phyloP scores from a whole-genome alignment of 768 basidiomycete genomes.

The Boletus vermiculosoides region DNA sequence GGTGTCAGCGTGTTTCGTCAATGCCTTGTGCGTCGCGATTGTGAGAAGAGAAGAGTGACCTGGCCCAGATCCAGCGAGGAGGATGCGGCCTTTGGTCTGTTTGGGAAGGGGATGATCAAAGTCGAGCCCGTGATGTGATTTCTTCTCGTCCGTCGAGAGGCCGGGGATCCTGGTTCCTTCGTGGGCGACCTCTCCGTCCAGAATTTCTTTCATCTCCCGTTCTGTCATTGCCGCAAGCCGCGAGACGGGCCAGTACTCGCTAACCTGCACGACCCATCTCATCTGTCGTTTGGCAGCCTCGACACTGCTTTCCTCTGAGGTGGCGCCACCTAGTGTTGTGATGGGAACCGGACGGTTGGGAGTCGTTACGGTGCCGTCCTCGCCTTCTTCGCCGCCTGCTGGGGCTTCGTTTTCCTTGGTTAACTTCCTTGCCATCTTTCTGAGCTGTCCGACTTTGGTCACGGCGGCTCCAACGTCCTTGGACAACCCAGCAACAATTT shows the following conservation, averaged over 20 bases:
- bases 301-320: conserved; percentile 34
- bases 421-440: conserved; percentile 48
- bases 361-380: conserved; percentile 53
- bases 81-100: conserved; percentile 58
- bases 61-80: conserved; percentile 92
- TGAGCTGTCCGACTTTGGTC: conserved; percentile 66
- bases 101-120: conserved; percentile 19
- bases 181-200: conserved; percentile 39
- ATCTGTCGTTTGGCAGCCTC: conserved; percentile 66
- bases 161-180: conserved; percentile 5
- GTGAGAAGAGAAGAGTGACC: conserved; percentile 94
- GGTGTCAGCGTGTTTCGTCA: conserved; percentile 78
- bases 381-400: conserved; percentile 45
- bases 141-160: conserved; percentile 35
- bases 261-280: conserved; percentile 93
- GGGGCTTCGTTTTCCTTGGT: conserved; percentile 2
- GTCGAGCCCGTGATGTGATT: conserved; percentile 32
- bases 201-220: conserved; percentile 62
- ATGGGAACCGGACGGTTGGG: conserved; percentile 71
- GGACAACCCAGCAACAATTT: conserved; percentile 75
- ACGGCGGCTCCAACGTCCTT: conserved; percentile 74
- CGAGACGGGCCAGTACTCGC: conserved; percentile 92
- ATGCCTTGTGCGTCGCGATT: conserved; percentile 74
- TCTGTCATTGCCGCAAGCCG: conserved; percentile 68
- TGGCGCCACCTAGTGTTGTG: background rate